Conservation (phyloP, 1,139 yeast genomes). For the Ogataea hybrid region DNA sequence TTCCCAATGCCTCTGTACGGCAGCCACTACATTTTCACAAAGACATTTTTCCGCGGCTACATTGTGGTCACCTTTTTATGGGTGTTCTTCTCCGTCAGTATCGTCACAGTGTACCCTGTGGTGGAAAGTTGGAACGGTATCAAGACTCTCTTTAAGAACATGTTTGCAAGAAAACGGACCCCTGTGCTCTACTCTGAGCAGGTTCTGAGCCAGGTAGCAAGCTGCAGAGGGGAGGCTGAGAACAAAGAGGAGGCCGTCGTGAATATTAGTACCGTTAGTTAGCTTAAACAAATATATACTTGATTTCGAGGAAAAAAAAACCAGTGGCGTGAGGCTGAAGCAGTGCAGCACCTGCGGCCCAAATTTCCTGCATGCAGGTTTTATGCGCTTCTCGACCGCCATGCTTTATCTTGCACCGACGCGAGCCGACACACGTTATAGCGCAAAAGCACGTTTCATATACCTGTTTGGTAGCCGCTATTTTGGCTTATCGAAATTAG, state of each 20-base stretch:
- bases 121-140: conserved; percentile 32
- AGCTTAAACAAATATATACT: neutral
- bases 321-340: neutral
- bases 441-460: too few species aligned
- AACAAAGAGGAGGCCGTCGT: conserved; percentile 1
- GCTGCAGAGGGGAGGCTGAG: neutral
- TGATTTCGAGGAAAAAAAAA: neutral
- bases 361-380: neutral
- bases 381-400: too few species aligned
- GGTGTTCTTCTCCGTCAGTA: conserved; percentile 35
- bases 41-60: conserved; percentile 38
- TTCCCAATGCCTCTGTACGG: conserved; percentile 38
- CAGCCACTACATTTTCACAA: conserved; percentile 33
- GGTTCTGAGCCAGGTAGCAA: conserved; percentile 3
- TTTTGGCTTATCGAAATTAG: too few species aligned
- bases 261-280: neutral
- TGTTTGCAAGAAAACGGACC: neutral
- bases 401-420: too few species aligned
- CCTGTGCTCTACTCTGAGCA: conserved; percentile 7
- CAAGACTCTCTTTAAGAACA: conserved; percentile 7
- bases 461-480: too few species aligned
- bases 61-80: conserved; percentile 39
- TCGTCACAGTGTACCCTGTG: conserved; percentile 37
- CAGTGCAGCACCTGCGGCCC: neutral
- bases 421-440: too few species aligned